These are phyloP conservation scores for Clonostachys rhizophaga DNA, from an alignment of 2,329 filamentous ascomycete species.

Conservation along the genomic window DNA sequence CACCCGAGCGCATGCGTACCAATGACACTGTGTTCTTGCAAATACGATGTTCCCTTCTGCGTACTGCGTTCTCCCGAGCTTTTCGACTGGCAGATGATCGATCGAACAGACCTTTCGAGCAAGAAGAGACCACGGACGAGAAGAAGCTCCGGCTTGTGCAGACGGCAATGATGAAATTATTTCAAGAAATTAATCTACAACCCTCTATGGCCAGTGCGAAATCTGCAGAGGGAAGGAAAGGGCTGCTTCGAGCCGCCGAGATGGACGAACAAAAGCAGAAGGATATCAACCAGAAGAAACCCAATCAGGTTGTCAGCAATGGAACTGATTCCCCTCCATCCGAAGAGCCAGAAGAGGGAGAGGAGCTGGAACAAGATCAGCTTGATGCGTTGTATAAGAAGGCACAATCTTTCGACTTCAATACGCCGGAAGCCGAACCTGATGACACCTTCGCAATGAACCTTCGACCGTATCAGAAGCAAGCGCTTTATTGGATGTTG, in stretches of 20 bases:
- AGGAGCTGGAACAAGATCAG: conserved; percentile 92
- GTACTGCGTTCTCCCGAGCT: conserved; percentile 59
- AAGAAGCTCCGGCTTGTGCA: conserved; percentile 79
- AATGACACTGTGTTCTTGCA: conserved; percentile 96
- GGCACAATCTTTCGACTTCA: conserved; percentile 94
- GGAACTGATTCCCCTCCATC: conserved; percentile 42
- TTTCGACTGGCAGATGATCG: conserved; percentile 67
- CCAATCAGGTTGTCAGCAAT: conserved; percentile 1
- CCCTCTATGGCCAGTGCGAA: conserved; percentile 73
- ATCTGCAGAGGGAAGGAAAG: conserved; percentile 76
- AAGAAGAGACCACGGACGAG: conserved; percentile 82
- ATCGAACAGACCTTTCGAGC: conserved; percentile 70
- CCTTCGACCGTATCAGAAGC: conserved; percentile 89
- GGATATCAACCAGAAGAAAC: conserved; percentile 31
- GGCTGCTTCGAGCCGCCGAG: conserved; percentile 81
- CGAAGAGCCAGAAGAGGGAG: conserved; percentile 81
- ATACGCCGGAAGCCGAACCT: conserved; percentile 82
- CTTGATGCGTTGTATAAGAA: conserved; percentile 92
- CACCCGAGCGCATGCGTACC: conserved; percentile 76
- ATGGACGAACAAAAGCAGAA: conserved; percentile 73
- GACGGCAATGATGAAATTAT: conserved; percentile 80
- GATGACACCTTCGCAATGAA: conserved; percentile 76
- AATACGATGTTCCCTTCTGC: conserved; percentile 71
- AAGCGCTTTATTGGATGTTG: conserved; percentile 95
- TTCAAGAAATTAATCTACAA: conserved; percentile 81